Percentiles rank a stretch among this genome's conserved stretches.
Conservation (phyloP, 768 basidiomycete genomes). For the Agaricus subrufescens region DNA sequence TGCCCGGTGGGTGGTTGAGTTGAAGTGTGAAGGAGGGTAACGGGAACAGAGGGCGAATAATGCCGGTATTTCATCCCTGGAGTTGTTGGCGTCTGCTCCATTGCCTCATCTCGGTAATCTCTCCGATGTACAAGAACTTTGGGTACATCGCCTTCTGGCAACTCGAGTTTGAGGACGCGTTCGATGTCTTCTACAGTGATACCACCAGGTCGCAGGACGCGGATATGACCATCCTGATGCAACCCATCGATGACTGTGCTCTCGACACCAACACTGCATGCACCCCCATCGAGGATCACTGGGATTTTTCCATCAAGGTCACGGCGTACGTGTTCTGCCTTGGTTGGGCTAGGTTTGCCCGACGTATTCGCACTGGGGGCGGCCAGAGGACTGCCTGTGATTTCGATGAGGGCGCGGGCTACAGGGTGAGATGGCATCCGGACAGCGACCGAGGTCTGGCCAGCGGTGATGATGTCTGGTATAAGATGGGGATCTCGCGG, state of each 20-base stretch:
- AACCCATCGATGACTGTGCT: slow-evolving; percentile 94
- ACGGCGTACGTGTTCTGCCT: slow-evolving; percentile 74
- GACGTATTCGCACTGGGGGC: slow-evolving; percentile 96
- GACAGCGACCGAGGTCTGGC: slow-evolving; percentile 78
- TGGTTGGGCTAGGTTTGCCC: slow-evolving; percentile 91
- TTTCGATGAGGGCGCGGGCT: slow-evolving; percentile 81
- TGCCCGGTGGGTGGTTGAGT: slow-evolving; percentile 34
- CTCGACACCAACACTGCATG: slow-evolving; percentile 87
- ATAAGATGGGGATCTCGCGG: slow-evolving; percentile 60
- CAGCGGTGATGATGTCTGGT: slow-evolving; percentile 75
- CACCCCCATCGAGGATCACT: slow-evolving; percentile 88
- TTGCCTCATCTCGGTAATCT: slow-evolving; percentile 65
- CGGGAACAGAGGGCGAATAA: slow-evolving; percentile 89
- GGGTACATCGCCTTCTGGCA: slow-evolving; percentile 30
- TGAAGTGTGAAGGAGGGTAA: slow-evolving; percentile 62
- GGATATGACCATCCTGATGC: slow-evolving; percentile 65
- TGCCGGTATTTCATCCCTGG: slow-evolving; percentile 99
- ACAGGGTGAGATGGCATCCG: slow-evolving; percentile 95
- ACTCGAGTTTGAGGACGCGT: slow-evolving; percentile 42
- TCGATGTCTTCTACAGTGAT: slow-evolving; percentile 87
- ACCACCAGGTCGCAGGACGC: slow-evolving; percentile 88
- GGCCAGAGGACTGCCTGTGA: slow-evolving; percentile 72
- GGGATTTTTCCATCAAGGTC: slow-evolving; percentile 74
- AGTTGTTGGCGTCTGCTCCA: slow-evolving; percentile 83
- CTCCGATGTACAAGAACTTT: slow-evolving; percentile 73